Base-by-base conservation (phyloP, 1,139 yeast genomes). In the Yamadazyma aaseri region DNA sequence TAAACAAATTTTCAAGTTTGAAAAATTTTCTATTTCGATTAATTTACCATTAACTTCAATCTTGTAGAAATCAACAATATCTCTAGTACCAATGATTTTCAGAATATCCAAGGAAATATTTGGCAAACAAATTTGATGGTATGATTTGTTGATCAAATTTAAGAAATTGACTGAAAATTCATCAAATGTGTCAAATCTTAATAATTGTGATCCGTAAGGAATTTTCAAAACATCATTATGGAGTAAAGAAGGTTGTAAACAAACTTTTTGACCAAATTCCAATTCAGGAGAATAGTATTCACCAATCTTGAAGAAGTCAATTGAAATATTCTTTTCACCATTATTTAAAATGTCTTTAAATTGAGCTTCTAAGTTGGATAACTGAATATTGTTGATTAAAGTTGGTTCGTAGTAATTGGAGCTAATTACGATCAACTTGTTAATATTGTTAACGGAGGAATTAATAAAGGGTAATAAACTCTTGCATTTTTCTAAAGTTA, bases 391-490 rank as follows among this genome's bases (percentile, higher is more conserved):
- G 6, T 24, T 28, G 27, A 33, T 26, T 14, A 27, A 30, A n/a
- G 14, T 17, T 4, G 34, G 24, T 9, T 37, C 42, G 35, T 49
- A 53, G 28, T 35, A 37, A 32, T 53, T 56, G 31, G 51, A 41
- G 34, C 47, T 59, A 11, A 64, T 27, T 4, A 64, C 42, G 6
- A 65, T 33, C 21, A 63, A 43, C 37, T 60, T 59, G 40, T 58
- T 62, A 32, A 58, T 47, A 17, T 46, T 48, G 16, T 46, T 44
- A 3, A 41, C 29, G 3, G 42, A 40, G 8, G 36, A 34, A 4
- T 55, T 55, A 22, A 63, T 50, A 43, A 62, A 62, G 5, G 66
- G 60, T 20, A 46, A 50, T 27, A 64, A 46, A n/a, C 56, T 58
- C 34, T 49, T 47, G 38, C 63, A 60, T 37, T 65, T 65, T 12